Evolutionary conservation across 108 stramenopile genomes (phyloP), one percentile per base, ranked within the genome.

Genomic region (Fragilaria radians): DNA sequence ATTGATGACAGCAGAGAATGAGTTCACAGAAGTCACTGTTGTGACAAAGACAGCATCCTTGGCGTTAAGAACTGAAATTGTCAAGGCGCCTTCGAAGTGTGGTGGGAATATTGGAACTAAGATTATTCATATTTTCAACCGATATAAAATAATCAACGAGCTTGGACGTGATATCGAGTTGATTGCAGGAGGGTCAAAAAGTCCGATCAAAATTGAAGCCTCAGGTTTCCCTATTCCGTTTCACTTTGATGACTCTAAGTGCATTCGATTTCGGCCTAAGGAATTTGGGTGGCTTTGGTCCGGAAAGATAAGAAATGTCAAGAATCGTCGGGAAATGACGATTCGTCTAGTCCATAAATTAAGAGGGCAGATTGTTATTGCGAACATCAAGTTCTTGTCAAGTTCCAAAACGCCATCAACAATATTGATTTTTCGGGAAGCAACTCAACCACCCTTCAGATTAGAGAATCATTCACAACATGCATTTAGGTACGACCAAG

Each of bases 261-360:
- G 63, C 18, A 68, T 86, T 25, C 66, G 74, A 9, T 65, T 86
- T 31, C 66, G 84, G 28, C 81, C 81, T 24, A 86, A 73, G 32
- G 81, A 81, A 46, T 77, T 76, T 58, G 84, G 78, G 14, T 85
- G 80, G 79, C 27, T 47, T 4, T 85, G 77, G 76, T 77, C 75
- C 22, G 84, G 84, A 28, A 54, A 54, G 3, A 64, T 86, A 54
- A 71, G 64, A 19, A 50, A 80, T 14, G 63, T 57, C 0, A 46
- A 58, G 32, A 74, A 80, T 56, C 54, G 76, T 27, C 62, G 67
- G 50, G 84, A 86, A 34, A 67, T 86, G 24, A 73, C 75, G 18
- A 52, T 86, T 63, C 65, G 81, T 3, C 25, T 86, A 2, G 55
- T 65, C 4, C 81, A 86, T 55, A 75, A 70, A 31, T 62, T 86